Evolutionary conservation across 106 monocot species (phyloP), one percentile per base, ranked within the genome.

Genomic region (Apostasia shenzhenica): DNA sequence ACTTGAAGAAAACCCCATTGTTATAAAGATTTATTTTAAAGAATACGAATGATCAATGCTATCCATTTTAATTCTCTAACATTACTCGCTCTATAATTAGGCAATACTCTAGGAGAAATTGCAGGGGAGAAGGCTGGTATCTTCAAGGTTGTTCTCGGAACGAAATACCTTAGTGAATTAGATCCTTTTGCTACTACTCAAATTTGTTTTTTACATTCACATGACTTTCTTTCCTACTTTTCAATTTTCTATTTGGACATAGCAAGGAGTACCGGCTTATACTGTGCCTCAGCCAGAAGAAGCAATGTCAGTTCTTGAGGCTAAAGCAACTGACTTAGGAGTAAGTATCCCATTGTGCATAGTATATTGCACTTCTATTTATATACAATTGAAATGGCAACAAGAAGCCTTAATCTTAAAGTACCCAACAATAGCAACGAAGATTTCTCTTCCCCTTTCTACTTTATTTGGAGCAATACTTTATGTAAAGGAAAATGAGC

Each of bases 81-180:
- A 42, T 55, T 6, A 41, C 45, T 75, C 49, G 45, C 26, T 48
- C 4, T 48, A 65, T 71, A 26, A 69, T 41, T 83, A 97, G 97
- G 97, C 62, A 81, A 97, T 77, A 92, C 97, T 10, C 75, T 97
- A 26, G 76, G 72, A 47, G 77, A 92, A 74, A 97, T 97, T 85
- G 97, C 97, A 42, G 89, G 89, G 54, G 92, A 97, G 81, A 97
- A 97, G 63, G 92, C 97, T 77, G 97, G 97, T 14, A 97, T 97
- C 55, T 86, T 97, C 70, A 97, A 97, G 97, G 97, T 97, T 67
- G 52, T 68, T 10, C 6, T 39, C n/a, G 51, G 67, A 73, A 43
- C 44, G n/a, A 55, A 44, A 6, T 77, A 53, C 63, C 52, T 64
- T 38, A 13, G 11, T 2, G 65, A 10, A 59, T 50, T 3, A 7